A percentile compares a stretch with the other conserved stretches of the same genome.
These are phyloP conservation scores for Pholiota adiposa DNA, from an alignment of 1,284 basidiomycete genomes.

Conservation along the genomic window DNA sequence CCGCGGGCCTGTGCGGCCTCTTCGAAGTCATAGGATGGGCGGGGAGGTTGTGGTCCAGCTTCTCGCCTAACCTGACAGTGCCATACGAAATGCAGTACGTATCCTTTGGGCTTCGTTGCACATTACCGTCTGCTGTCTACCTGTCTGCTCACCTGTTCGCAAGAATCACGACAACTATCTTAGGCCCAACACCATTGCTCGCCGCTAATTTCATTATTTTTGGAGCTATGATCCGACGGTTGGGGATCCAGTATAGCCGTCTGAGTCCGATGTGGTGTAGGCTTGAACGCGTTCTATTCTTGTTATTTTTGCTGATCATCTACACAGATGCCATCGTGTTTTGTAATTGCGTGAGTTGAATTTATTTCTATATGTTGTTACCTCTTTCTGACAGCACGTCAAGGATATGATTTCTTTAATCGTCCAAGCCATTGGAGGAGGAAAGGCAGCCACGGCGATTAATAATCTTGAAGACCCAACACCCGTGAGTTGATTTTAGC, in stretches of 20 bases:
- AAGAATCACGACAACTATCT: slow-evolving; percentile 11
- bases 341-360: slow-evolving; percentile 38
- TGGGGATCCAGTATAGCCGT: slow-evolving; percentile 51
- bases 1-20: slow-evolving; percentile 48
- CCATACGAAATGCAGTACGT: slow-evolving; percentile 22
- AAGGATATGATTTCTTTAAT: slow-evolving; percentile 54
- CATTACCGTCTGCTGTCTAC: neutral
- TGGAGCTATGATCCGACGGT: slow-evolving; percentile 42
- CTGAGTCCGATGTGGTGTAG: slow-evolving; percentile 38
- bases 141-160: neutral
- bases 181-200: slow-evolving; percentile 26
- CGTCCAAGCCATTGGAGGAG: slow-evolving; percentile 59
- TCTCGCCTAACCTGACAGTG: slow-evolving; percentile 17
- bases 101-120: too few species aligned
- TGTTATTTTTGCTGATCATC: neutral
- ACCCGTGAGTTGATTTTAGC: slow-evolving; percentile 17
- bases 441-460: slow-evolving; percentile 40
- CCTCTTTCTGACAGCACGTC: neutral
- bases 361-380: too few species aligned
- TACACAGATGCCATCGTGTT: slow-evolving; percentile 50
- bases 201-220: slow-evolving; percentile 56
- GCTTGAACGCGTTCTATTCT: slow-evolving; percentile 23
- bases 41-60: slow-evolving; percentile 37
- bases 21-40: slow-evolving; percentile 55
- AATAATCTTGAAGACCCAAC: slow-evolving; percentile 33